Evolutionary conservation across 2,329 filamentous ascomycete genomes (phyloP).

Genomic region (Aureobasidium pullulans): DNA sequence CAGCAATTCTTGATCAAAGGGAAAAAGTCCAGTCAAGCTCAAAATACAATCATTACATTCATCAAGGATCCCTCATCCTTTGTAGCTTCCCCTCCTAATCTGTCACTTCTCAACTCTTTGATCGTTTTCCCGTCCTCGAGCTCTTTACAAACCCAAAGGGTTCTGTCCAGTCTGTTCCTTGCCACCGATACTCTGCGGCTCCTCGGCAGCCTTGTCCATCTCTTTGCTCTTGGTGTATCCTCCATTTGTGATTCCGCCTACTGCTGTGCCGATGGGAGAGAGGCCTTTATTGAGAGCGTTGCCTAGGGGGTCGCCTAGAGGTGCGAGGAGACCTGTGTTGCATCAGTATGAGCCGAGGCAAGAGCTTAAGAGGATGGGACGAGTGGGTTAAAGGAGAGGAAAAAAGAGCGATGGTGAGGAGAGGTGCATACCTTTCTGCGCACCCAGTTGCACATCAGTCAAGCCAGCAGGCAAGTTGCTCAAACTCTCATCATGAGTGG

Average conservation of each 20-base stretch:
- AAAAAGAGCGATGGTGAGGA: no score
- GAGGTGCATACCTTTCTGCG: not conserved
- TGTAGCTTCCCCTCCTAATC: not conserved
- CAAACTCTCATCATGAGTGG: constrained; percentile 2
- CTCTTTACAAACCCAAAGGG: constrained; percentile 25
- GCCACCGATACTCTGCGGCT: constrained; percentile 26
- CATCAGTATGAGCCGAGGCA: not conserved
- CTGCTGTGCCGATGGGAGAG: constrained; percentile 24
- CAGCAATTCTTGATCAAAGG: no score
- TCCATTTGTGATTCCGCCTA: constrained; percentile 16
- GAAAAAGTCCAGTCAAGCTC: no score
- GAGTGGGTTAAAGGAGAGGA: no score
- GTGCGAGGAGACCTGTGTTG: constrained; percentile 19
- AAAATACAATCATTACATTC: no score
- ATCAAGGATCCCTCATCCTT: not conserved
- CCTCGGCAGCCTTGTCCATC: constrained; percentile 12
- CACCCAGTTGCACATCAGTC: constrained; percentile 1
- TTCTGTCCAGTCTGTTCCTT: constrained; percentile 30
- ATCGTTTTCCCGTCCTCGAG: no score
- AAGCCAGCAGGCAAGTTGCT: constrained; percentile 1
- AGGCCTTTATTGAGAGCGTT: constrained; percentile 26
- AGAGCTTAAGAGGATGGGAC: no score
- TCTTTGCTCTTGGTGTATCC: constrained; percentile 10
- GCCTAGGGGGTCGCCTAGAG: constrained; percentile 28
- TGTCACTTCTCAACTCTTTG: no score